Evolutionary conservation across 2,329 filamentous ascomycete genomes (phyloP).

Genomic region (Phyllosticta citrichinensis): DNA sequence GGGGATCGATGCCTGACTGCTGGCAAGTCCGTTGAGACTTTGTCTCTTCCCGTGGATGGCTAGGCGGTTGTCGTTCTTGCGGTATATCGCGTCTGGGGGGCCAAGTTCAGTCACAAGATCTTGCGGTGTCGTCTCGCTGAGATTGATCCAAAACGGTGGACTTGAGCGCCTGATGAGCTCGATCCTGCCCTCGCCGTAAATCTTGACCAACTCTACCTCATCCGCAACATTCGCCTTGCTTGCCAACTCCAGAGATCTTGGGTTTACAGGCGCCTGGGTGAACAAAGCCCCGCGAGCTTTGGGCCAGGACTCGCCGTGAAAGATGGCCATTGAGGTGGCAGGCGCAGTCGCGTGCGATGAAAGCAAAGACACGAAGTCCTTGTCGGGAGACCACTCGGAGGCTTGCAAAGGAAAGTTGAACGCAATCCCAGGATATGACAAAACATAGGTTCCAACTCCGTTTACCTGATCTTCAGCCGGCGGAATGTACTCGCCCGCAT

Average conservation of each 20-base stretch:
- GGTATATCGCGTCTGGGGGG: conserved; percentile 86
- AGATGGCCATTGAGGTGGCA: conserved; percentile 82
- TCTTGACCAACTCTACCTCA: conserved; percentile 70
- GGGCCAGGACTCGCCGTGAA: conserved; percentile 82
- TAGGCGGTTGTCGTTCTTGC: conserved; percentile 80
- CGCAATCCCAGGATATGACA: conserved; percentile 90
- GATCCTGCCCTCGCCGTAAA: conserved; percentile 68
- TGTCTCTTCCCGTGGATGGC: conserved; percentile 55
- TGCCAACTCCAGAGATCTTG: conserved; percentile 59
- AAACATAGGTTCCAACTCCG: conserved; percentile 64
- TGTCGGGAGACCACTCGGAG: conserved; percentile 62
- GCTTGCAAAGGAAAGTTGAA: conserved; percentile 77
- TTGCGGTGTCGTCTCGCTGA: conserved; percentile 85
- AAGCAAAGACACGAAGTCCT: conserved; percentile 77
- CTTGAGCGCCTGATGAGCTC: conserved; percentile 66
- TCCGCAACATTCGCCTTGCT: conserved; percentile 65
- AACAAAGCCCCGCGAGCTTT: conserved; percentile 70
- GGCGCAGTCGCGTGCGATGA: conserved; percentile 67
- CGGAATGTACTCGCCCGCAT: conserved; percentile 82
- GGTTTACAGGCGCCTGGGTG: conserved; percentile 61
- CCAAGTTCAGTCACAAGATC: conserved; percentile 85
- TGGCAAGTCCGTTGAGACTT: conserved; percentile 26
- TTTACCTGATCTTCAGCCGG: conserved; percentile 42
- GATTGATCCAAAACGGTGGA: conserved; percentile 56
- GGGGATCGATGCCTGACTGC: background rate